Evolutionary conservation across 2,329 filamentous ascomycete species (phyloP).

Genomic region (Alternaria metachromatica): DNA sequence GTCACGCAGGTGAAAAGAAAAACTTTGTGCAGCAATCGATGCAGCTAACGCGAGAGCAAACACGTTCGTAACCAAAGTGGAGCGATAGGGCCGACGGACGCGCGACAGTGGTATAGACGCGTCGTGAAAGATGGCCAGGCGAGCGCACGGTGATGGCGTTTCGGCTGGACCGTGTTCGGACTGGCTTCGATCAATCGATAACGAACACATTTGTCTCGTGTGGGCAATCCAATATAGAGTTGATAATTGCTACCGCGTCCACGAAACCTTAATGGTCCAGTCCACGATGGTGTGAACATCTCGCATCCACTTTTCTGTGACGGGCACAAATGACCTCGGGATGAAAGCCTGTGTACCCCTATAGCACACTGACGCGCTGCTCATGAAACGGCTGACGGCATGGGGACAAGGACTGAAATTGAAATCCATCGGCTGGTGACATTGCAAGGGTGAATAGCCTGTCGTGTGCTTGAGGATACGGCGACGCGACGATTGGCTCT

Average conservation of each 20-base stretch:
- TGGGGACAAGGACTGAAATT: conserved; percentile 5
- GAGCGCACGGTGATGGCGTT: conserved; percentile 30
- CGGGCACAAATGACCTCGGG: not conserved
- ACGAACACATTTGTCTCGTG: not conserved
- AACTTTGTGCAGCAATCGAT: conserved; percentile 32
- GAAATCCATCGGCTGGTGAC: conserved; percentile 22
- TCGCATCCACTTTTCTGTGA: not conserved
- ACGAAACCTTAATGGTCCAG: not conserved
- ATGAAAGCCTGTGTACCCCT: not conserved
- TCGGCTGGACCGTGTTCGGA: conserved; percentile 22
- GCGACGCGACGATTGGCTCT: conserved; percentile 38
- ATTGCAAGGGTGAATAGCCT: conserved; percentile 17
- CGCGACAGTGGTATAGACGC: conserved; percentile 41
- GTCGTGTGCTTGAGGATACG: conserved; percentile 29
- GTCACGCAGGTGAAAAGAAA: conserved; percentile 39
- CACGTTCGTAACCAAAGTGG: conserved; percentile 24
- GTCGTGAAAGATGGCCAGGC: conserved; percentile 31
- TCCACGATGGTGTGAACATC: not conserved
- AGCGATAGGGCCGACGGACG: conserved; percentile 25
- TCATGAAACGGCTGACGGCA: conserved; percentile 15
- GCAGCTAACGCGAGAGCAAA: conserved; percentile 19
- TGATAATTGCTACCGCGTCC: not conserved
- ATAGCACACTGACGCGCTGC: conserved; percentile 6
- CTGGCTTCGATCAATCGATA: conserved; percentile 8
- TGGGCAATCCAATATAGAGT: not conserved